Evolutionary conservation across 78 protist species (phyloP).

Genomic region (Pigoraptor vietnamica): DNA sequence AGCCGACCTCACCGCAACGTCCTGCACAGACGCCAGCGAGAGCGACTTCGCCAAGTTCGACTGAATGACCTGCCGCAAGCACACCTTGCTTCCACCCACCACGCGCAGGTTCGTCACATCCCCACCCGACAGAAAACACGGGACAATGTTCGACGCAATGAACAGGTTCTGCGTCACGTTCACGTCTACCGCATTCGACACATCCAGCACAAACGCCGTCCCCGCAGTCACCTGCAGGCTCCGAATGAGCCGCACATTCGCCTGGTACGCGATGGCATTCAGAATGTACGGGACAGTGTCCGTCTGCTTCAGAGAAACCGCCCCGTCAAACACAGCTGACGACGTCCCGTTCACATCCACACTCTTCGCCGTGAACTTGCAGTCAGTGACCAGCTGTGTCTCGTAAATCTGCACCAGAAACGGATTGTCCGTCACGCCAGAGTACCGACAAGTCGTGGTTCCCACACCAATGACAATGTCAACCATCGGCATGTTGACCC

Average conservation of each 20-base stretch:
- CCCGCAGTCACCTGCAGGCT: background rate
- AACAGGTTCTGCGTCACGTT: background rate
- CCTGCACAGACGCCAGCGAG: background rate
- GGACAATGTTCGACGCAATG: background rate
- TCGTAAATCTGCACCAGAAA: background rate
- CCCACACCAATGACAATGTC: background rate
- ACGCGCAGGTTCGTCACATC: background rate
- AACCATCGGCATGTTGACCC: background rate
- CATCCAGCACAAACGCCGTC: background rate
- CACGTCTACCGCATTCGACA: background rate
- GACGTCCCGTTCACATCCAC: background rate
- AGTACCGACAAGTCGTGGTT: background rate
- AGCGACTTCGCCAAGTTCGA: background rate
- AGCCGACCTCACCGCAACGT: background rate
- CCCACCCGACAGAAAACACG: background rate
- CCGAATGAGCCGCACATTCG: background rate
- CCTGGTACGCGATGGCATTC: background rate
- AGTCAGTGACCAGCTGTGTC: background rate
- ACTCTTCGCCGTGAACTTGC: background rate
- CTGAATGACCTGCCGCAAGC: background rate
- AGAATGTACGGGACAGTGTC: background rate
- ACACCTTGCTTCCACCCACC: background rate
- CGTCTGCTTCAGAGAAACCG: background rate
- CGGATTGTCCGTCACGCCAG: background rate
- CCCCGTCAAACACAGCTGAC: background rate